phyloP scores from a whole-genome alignment of 495 filamentous ascomycete genomes.

The Aspergillus sparsus region DNA sequence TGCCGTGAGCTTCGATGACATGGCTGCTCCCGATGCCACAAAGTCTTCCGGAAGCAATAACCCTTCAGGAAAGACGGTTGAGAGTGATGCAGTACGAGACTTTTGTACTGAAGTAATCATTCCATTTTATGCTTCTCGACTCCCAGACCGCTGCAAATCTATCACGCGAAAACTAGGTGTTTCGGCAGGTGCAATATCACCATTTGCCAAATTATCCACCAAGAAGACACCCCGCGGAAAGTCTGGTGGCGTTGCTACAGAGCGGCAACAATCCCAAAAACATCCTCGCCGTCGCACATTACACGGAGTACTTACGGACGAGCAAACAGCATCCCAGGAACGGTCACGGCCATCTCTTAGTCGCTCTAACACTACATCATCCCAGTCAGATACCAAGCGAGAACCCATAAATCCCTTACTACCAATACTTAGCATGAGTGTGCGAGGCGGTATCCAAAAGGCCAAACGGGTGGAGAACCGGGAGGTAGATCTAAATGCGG shows the following conservation, averaged over 20 bases:
- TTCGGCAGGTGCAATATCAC: constrained; percentile 59
- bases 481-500: constrained; percentile 65
- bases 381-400: constrained; percentile 40
- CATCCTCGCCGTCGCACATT: constrained; percentile 60
- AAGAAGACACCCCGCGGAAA: constrained; percentile 38
- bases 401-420: constrained; percentile 41
- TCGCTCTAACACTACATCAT: constrained; percentile 65
- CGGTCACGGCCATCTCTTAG: constrained; percentile 56
- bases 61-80: constrained; percentile 44
- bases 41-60: constrained; percentile 35
- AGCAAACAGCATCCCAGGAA: constrained; percentile 53
- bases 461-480: constrained; percentile 62
- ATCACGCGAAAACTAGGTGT: constrained; percentile 89
- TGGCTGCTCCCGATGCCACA: constrained; percentile 32
- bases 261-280: constrained; percentile 52
- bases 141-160: constrained; percentile 75
- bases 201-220: constrained; percentile 36
- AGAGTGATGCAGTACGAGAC: constrained; percentile 62
- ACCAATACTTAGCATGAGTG: constrained; percentile 36
- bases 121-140: constrained; percentile 84
- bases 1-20: constrained; percentile 62
- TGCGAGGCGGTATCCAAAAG: constrained; percentile 58
- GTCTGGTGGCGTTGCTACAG: constrained; percentile 54
- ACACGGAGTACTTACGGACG: constrained; percentile 72
- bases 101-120: constrained; percentile 94